Evolutionary conservation across 305 asterid species (phyloP), one percentile per base, ranked within the genome.

Genomic region (Rubia peregrina): DNA sequence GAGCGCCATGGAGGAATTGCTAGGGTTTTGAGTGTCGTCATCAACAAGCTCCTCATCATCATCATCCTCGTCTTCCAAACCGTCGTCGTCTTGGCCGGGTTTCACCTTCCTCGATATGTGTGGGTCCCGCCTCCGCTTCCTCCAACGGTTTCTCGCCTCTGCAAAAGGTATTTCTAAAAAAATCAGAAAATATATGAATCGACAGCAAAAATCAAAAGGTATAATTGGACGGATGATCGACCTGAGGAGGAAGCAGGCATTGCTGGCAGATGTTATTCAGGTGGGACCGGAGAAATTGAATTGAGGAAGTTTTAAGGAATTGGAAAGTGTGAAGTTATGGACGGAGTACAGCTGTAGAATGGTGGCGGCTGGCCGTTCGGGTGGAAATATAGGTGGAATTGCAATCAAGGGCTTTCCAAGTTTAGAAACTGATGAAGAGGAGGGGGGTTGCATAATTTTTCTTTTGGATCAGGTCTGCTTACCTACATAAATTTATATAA

Each of bases 191-290:
- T 70, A 24, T 46, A 56, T 6, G 38, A 77, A 76, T 71, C 55
- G 74, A 71, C 49, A 64, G 24, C 26, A 57, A 46, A 41, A 30
- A 69, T 5, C 61, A 60, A 26, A 62, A 76, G 55, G 9, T 26
- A 41, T 51, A 46, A 63, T 61, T 72, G 73, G 56, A 74, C 41
- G 64, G 62, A 70, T 82, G 82, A 82, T 72, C 75, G 74, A 55
- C 97, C 96, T 84, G 94, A 81, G 79, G 96, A 86, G 75, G 95
- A 89, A 84, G 93, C 95, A 79, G 96, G 97, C 97, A 89, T 91
- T 88, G 86, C 86, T 81, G 65, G 74, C 48, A 36, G 65, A n/a
- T 67, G 43, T 76, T 70, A 17, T 49, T 68, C 36, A 14, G 46
- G 21, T 48, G 51, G 62, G 62, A 14, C 9, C 9, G 17, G 53